phyloP scores from a whole-genome alignment of 2,329 filamentous ascomycete species.

The Colletotrichum paranaense region DNA sequence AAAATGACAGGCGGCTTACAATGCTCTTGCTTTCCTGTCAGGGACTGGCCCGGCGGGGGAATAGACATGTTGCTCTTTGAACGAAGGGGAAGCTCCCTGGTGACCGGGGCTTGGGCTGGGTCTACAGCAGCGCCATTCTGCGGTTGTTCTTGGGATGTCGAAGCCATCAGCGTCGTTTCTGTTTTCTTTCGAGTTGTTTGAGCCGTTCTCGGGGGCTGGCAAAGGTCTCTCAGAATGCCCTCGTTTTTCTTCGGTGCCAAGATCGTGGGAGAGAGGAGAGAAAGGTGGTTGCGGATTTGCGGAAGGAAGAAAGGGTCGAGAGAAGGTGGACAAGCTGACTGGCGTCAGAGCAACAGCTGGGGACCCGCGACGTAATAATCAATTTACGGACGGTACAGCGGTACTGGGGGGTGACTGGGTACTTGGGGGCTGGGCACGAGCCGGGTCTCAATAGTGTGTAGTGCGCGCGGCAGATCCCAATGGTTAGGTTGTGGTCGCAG shows the following conservation, averaged over 20 bases:
- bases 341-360: slow-evolving; percentile 32
- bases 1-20: slow-evolving; percentile 68
- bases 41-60: slow-evolving; percentile 57
- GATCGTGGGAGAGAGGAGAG: background rate
- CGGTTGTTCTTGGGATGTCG: slow-evolving; percentile 27
- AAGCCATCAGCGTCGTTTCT: slow-evolving; percentile 31
- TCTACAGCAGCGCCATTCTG: slow-evolving; percentile 37
- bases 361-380: slow-evolving; percentile 32
- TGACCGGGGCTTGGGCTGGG: slow-evolving; percentile 8
- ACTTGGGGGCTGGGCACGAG: slow-evolving; percentile 1
- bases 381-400: slow-evolving; percentile 22
- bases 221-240: background rate
- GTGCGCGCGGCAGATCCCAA: slow-evolving; percentile 24
- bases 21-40: slow-evolving; percentile 98
- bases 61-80: slow-evolving; percentile 42
- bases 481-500: background rate
- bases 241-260: slow-evolving; percentile 12
- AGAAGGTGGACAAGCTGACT: slow-evolving; percentile 28
- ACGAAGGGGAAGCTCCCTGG: slow-evolving; percentile 38
- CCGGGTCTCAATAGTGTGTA: slow-evolving; percentile 14
- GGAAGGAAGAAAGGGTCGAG: background rate
- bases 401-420: background rate
- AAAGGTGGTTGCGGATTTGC: background rate
- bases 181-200: background rate
- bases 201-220: slow-evolving; percentile 5